Percentiles rank a stretch among this genome's conserved stretches.
phyloP scores from a whole-genome alignment of 495 filamentous ascomycete genomes.

The Xylaria castorea region DNA sequence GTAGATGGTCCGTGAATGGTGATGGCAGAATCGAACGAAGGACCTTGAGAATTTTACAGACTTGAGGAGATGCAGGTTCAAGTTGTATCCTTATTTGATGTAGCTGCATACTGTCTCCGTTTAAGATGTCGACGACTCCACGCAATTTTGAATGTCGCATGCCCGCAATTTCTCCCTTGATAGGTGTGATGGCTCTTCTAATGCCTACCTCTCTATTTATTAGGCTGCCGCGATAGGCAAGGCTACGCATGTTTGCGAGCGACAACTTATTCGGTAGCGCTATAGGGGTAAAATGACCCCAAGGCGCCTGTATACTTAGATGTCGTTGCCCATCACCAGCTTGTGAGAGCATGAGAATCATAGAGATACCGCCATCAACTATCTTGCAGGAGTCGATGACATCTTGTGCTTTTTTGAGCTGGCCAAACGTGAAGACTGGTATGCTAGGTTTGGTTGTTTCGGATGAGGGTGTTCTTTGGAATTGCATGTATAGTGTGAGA shows the following conservation, averaged over 20 bases:
- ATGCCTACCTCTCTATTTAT: slow-evolving; percentile 36
- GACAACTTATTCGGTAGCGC: slow-evolving; percentile 52
- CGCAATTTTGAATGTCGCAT: slow-evolving; percentile 53
- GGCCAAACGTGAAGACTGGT: slow-evolving; percentile 48
- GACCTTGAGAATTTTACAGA: slow-evolving; percentile 63
- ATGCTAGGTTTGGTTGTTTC: slow-evolving; percentile 30
- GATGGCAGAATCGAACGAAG: slow-evolving; percentile 68
- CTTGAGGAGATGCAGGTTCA: slow-evolving; percentile 66
- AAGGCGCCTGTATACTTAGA: slow-evolving; percentile 77
- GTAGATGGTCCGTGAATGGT: slow-evolving; percentile 66
- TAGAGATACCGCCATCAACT: slow-evolving; percentile 69
- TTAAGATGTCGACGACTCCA: slow-evolving; percentile 70
- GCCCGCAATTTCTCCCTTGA: slow-evolving; percentile 47
- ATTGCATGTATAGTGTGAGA: slow-evolving; percentile 63
- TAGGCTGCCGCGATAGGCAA: slow-evolving; percentile 48
- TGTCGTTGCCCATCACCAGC: slow-evolving; percentile 66
- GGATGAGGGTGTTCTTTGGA: slow-evolving; percentile 32
- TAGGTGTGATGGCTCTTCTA: slow-evolving; percentile 40
- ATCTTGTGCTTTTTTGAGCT: slow-evolving; percentile 59
- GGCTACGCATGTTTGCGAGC: slow-evolving; percentile 45
- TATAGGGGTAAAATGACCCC: slow-evolving; percentile 68
- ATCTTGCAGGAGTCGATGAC: slow-evolving; percentile 79
- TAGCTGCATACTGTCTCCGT: slow-evolving; percentile 60
- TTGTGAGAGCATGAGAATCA: slow-evolving; percentile 73
- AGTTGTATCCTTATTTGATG: slow-evolving; percentile 73